Base-by-base conservation (phyloP, 371 early-diverging fungal species). In the Circinella umbellata region DNA sequence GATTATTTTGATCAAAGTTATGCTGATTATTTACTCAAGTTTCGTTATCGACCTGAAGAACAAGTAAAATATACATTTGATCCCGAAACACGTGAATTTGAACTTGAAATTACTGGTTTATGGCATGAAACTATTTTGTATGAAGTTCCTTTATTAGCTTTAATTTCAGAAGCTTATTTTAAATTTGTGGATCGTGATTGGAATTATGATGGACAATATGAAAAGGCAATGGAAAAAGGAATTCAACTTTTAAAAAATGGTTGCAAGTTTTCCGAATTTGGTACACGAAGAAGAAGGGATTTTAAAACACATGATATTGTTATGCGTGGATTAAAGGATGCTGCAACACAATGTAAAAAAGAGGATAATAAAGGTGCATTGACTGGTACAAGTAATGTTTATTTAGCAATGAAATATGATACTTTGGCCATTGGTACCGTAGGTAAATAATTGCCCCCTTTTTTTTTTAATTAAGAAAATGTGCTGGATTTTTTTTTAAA, bases 121-220 rank as follows among this genome's bases (percentile, higher is more conserved):
- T 94, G 94, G 94, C 73, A 79, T n/a, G 88, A 92, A 37, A 84
- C 88, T 0, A 94, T 94, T 57, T 78, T 94, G 36, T 94, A 94
- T 69, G 94, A 94, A 68, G 90, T 94, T 5, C 88, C 91, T 4
- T 53, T 94, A 42, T 69, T 94, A 20, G 86, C 93, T 0, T 81
- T 94, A 18, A 78, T 94, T 18, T 89, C 91, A 0, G 92, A 92
- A 72, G 82, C 91, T 8, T 92, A 90, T 63, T 93, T 88, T 76
- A 81, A 78, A 4, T 87, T 84, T 65, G 89, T 89, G 1, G 94
- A 93, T 61, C 81, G 75, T 35, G 91, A 91, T 73, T 94, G 94
- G 94, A 76, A 74, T 61, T 84, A 90, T 59, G 85, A 80, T 4
- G 86, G 87, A 4, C 94, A 94, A 66, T 69, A 71, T 10, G 90